A percentile compares a stretch with the other conserved stretches of the same genome.
These are phyloP conservation scores for Neurospora tetraspora DNA, from an alignment of 495 filamentous ascomycete genomes.

Conservation along the genomic window DNA sequence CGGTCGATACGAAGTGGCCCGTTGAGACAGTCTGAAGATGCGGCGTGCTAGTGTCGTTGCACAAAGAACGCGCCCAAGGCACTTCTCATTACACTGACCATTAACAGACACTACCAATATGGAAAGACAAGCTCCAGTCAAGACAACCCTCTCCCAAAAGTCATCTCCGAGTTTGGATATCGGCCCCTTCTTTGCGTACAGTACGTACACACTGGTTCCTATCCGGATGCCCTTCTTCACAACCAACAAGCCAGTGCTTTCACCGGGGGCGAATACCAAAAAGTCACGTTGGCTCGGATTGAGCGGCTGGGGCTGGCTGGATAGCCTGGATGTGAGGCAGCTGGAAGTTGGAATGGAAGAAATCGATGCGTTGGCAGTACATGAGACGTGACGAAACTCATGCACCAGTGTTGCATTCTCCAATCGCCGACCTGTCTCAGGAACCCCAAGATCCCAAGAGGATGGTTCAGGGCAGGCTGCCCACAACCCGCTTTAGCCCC, in stretches of 20 bases:
- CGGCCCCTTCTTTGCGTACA: neutral
- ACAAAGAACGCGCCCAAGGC: neutral
- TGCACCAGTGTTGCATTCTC: slow-evolving; percentile 2
- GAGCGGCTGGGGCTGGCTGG: slow-evolving; percentile 26
- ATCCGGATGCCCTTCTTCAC: neutral
- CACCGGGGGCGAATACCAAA: slow-evolving; percentile 4
- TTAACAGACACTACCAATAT: slow-evolving; percentile 4
- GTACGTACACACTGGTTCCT: neutral
- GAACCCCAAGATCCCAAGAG: slow-evolving; percentile 19
- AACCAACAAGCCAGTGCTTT: neutral
- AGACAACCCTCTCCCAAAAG: slow-evolving; percentile 1
- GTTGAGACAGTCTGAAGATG: slow-evolving; percentile 4
- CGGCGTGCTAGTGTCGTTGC: slow-evolving; percentile 1
- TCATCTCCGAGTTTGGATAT: neutral
- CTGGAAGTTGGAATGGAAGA: slow-evolving; percentile 5
- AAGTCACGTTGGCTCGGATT: slow-evolving; percentile 1
- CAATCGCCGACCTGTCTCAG: slow-evolving; percentile 18
- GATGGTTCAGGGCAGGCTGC: slow-evolving; percentile 14
- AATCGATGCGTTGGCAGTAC: slow-evolving; percentile 22
- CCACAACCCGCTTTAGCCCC: neutral
- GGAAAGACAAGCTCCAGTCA: neutral
- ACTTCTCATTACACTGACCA: neutral
- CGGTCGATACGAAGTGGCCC: slow-evolving; percentile 1
- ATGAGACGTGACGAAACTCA: slow-evolving; percentile 21
- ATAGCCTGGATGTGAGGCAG: neutral